phyloP scores from a whole-genome alignment of 768 basidiomycete genomes.

The Calocybe indica region DNA sequence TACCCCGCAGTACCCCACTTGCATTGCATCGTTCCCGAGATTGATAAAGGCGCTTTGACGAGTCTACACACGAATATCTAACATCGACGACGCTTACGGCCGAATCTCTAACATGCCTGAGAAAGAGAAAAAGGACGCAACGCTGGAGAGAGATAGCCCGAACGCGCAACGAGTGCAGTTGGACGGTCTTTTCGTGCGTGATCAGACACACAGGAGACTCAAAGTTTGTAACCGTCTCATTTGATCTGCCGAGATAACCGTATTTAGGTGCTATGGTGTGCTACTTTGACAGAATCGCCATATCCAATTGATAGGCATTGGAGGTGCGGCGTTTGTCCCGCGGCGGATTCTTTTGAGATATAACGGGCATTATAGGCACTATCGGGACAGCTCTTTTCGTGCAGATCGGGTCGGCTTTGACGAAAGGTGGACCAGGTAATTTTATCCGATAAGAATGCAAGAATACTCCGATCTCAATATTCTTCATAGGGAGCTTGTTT shows the following conservation, averaged over 20 bases:
- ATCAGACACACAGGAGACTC: slow-evolving; percentile 32
- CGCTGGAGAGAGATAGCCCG: neutral
- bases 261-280: neutral
- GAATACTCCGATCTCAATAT: slow-evolving; percentile 17
- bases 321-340: slow-evolving; percentile 23
- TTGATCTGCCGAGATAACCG: neutral
- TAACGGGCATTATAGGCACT: slow-evolving; percentile 39
- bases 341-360: neutral
- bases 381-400: slow-evolving; percentile 73
- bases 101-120: too few species aligned
- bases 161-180: slow-evolving; percentile 7
- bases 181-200: slow-evolving; percentile 12
- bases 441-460: slow-evolving; percentile 23
- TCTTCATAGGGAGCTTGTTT: slow-evolving; percentile 36
- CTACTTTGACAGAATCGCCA: slow-evolving; percentile 33
- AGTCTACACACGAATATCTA: too few species aligned
- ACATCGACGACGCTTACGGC: too few species aligned
- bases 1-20: too few species aligned
- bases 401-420: slow-evolving; percentile 58
- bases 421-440: slow-evolving; percentile 58
- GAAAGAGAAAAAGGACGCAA: neutral
- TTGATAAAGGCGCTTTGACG: too few species aligned
- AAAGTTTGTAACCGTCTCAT: slow-evolving; percentile 20
- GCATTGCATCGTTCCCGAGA: too few species aligned
- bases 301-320: slow-evolving; percentile 47